phyloP scores from a whole-genome alignment of 1,139 yeast species.

The Saccharomycopsis phalli region DNA sequence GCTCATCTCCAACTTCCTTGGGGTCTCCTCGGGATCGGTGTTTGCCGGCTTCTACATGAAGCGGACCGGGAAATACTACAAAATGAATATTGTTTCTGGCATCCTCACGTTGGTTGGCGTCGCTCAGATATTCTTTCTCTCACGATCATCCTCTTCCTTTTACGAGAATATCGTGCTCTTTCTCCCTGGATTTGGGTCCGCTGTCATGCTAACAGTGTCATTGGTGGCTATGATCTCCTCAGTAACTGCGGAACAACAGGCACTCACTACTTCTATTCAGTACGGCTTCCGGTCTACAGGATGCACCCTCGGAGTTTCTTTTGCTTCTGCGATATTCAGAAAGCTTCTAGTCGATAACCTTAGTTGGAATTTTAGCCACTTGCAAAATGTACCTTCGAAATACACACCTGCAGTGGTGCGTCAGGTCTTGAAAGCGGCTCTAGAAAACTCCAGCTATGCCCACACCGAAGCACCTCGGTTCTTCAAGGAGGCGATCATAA shows the following conservation, averaged over 20 bases:
- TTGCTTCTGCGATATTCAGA: slow-evolving; percentile 59
- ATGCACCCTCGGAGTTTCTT: slow-evolving; percentile 61
- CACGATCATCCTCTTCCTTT: neutral
- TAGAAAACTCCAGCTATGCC: slow-evolving; percentile 49
- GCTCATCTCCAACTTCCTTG: slow-evolving; percentile 56
- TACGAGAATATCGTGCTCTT: slow-evolving; percentile 26
- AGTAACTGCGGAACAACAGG: slow-evolving; percentile 53
- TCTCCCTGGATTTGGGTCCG: slow-evolving; percentile 49
- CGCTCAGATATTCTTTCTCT: slow-evolving; percentile 28
- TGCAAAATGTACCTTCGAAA: slow-evolving; percentile 8
- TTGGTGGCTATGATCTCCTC: slow-evolving; percentile 59
- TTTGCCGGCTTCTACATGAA: slow-evolving; percentile 65
- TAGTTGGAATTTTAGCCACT: slow-evolving; percentile 20
- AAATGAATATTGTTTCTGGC: slow-evolving; percentile 39
- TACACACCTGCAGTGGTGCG: slow-evolving; percentile 26
- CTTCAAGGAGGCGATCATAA: slow-evolving; percentile 37
- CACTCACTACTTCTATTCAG: slow-evolving; percentile 67
- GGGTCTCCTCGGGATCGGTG: slow-evolving; percentile 62
- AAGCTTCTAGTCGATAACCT: slow-evolving; percentile 24
- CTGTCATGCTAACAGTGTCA: slow-evolving; percentile 57
- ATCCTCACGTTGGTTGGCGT: slow-evolving; percentile 40
- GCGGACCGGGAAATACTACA: slow-evolving; percentile 57
- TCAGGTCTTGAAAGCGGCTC: slow-evolving; percentile 41
- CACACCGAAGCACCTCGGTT: slow-evolving; percentile 39
- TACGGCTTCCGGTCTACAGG: slow-evolving; percentile 72